Percentiles rank a stretch among this genome's conserved stretches.
Conservation (phyloP, 176 grass and related monocot species). For the Secale cereale region DNA sequence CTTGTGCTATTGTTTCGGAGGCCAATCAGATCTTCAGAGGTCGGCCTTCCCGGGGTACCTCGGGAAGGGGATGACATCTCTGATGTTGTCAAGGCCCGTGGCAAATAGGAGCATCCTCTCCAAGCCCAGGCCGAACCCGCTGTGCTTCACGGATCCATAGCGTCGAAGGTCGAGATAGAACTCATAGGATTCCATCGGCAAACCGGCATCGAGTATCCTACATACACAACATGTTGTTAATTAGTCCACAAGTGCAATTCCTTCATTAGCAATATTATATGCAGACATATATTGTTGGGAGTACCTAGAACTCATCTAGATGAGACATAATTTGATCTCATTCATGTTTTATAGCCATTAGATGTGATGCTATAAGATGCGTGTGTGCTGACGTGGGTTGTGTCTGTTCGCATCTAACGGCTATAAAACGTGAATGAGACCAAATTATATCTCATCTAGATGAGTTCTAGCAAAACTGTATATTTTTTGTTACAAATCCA, state of each 20-base stretch:
- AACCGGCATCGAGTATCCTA: constrained; percentile 56
- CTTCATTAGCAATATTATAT: not conserved
- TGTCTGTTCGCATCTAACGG: too few relatives aligned
- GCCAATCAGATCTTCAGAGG: constrained; percentile 35
- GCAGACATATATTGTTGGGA: not conserved
- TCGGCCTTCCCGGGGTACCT: constrained; percentile 75
- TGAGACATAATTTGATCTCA: too few relatives aligned
- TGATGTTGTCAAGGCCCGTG: constrained; percentile 88
- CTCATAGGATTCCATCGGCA: constrained; percentile 71
- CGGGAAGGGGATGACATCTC: constrained; percentile 87
- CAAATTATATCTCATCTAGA: too few relatives aligned
- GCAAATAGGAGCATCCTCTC: constrained; percentile 90
- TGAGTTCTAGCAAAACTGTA: too few relatives aligned
- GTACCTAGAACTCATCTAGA: too few relatives aligned
- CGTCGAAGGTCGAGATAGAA: constrained; percentile 78
- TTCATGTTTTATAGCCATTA: too few relatives aligned
- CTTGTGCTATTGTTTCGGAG: not conserved
- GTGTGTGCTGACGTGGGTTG: too few relatives aligned
- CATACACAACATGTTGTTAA: not conserved
- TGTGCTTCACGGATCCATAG: constrained; percentile 76
- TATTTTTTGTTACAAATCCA: not conserved
- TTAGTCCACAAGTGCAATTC: not conserved
- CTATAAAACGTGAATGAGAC: too few relatives aligned
- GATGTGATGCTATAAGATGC: too few relatives aligned
- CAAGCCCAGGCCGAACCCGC: constrained; percentile 75